A percentile compares a stretch with the other conserved stretches of the same genome.
These are phyloP conservation scores for Rhododendron ovatum DNA, from an alignment of 148 eudicot species.

Conservation along the genomic window DNA sequence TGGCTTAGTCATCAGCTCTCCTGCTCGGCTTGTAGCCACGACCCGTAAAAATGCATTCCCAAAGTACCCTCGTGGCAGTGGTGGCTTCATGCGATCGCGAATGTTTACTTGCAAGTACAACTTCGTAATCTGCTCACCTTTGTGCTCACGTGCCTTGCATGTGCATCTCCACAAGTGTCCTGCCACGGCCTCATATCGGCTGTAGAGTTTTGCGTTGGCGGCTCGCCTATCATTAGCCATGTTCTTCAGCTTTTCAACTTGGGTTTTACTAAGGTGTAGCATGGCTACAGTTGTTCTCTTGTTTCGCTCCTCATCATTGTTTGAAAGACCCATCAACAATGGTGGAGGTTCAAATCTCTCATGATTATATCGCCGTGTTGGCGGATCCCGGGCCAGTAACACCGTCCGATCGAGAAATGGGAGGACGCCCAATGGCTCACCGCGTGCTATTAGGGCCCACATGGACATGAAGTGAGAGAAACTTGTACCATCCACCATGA, in stretches of 20 bases:
- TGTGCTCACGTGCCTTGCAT: background rate
- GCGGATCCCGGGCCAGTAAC: background rate
- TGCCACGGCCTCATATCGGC: background rate
- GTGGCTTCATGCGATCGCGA: background rate
- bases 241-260: conserved; percentile 27
- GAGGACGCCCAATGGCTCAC: background rate
- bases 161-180: background rate
- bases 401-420: background rate
- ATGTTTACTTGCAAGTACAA: background rate
- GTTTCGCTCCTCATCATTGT: conserved; percentile 15
- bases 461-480: background rate
- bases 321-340: conserved; percentile 11
- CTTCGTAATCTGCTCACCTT: background rate
- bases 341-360: conserved; percentile 16
- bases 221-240: conserved; percentile 12
- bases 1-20: background rate
- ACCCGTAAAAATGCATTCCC: background rate
- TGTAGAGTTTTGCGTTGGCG: background rate
- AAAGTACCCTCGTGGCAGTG: background rate
- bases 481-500: background rate
- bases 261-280: conserved; percentile 20
- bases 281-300: conserved; percentile 24
- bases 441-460: background rate
- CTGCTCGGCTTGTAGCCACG: background rate
- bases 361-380: background rate